Evolutionary conservation across 2,329 filamentous ascomycete genomes (phyloP).

Genomic region (Lachnellula subtilissima): DNA sequence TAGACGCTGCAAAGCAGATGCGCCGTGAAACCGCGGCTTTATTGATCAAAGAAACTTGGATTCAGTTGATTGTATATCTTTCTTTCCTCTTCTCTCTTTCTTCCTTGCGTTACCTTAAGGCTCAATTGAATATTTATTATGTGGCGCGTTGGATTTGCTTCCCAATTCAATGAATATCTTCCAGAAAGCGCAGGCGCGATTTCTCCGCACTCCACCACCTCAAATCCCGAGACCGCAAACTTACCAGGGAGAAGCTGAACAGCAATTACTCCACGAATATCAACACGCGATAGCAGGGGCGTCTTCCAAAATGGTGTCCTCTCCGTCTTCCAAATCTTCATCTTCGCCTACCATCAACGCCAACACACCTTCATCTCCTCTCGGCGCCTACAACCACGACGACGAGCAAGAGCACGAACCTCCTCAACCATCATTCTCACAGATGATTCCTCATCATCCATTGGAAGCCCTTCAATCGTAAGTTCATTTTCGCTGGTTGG

Average conservation of each 20-base stretch:
- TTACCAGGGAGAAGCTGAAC: slow-evolving; percentile 10
- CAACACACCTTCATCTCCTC: background rate
- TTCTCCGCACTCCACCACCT: background rate
- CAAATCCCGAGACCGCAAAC: background rate
- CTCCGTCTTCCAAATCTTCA: background rate
- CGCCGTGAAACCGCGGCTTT: too few relatives aligned
- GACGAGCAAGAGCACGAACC: background rate
- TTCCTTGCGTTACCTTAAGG: too few relatives aligned
- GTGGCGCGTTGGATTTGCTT: background rate
- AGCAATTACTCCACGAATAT: slow-evolving; percentile 13
- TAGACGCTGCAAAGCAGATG: too few relatives aligned
- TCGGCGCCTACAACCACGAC: background rate
- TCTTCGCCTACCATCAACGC: background rate
- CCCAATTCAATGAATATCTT: background rate
- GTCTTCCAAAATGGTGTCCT: background rate
- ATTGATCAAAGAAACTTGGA: too few relatives aligned
- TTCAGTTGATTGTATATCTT: too few relatives aligned
- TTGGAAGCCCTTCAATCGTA: slow-evolving; percentile 15
- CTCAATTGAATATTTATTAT: too few relatives aligned
- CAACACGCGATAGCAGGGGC: background rate
- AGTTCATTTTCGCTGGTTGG: background rate
- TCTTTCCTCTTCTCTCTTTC: too few relatives aligned
- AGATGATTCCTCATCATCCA: slow-evolving; percentile 1
- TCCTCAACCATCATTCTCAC: background rate
- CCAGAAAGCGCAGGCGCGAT: background rate